Base-by-base conservation (phyloP, 2,329 filamentous ascomycete genomes). In the Neonectria punicea region DNA sequence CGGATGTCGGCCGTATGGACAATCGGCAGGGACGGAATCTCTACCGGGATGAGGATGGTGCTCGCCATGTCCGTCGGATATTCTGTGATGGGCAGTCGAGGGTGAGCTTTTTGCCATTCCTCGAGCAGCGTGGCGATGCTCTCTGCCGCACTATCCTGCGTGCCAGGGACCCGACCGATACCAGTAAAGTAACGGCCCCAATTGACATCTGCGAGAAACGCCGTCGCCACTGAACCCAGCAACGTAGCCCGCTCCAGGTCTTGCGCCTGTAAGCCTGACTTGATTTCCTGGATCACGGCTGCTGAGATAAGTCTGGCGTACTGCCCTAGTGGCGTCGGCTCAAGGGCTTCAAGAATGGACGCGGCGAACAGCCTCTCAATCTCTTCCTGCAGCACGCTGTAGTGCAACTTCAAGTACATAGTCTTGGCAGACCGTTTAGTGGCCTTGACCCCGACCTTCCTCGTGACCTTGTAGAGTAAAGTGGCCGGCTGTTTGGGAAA, bases 1-100 rank as follows among this genome's bases (percentile, higher is more conserved):
- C 83, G 82, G 30, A 95, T 85, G 57, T 92, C 89, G 3, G 92
- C 91, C 0, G 92, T 97, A 78, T 97, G 92, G 0, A 98, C 87
- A 20, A 97, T 88, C 53, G 93, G 89, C 2, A 97, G 85, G 1
- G 91, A 90, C 0, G 95, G 95, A 1, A 99, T 89, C 63, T 97
- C 93, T 14, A 99, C 94, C 0, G 94, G 93, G 58, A 99, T 97
- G 32, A 92, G 84, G 71, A 99, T 94, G 13, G 89, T 90, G 86
- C 86, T 66, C 78, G 83, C 69, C 20, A 86, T 81, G 5, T 68
- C 66, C 1, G 60, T 58, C 6, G 72, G 63, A 1, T 65, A 55
- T 3, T 73, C 59, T 8, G 74, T 66, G 0, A 81, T 65, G 2
- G 67, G 36, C 13, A 82, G 60, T 6, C 61, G 71, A 13, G 73